phyloP scores from a whole-genome alignment of 2,329 filamentous ascomycete species.

The Trichoderma sp. region DNA sequence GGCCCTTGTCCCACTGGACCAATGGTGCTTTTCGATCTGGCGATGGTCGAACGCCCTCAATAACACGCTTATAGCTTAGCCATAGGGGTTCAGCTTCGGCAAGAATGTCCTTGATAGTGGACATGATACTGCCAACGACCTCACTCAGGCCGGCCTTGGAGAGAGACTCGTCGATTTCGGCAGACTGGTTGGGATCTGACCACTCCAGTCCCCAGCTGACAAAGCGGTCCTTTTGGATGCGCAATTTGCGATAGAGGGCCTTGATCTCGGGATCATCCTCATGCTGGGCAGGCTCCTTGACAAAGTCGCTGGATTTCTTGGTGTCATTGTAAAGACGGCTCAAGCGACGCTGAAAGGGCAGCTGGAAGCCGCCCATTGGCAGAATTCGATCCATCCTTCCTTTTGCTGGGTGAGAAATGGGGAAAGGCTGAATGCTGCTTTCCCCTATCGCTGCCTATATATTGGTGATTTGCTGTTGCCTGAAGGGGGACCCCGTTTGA shows the following conservation, averaged over 20 bases:
- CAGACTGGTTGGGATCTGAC: constrained; percentile 69
- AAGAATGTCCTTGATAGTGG: constrained; percentile 77
- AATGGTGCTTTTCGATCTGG: constrained; percentile 57
- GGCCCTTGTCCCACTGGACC: constrained; percentile 67
- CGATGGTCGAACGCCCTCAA: constrained; percentile 43
- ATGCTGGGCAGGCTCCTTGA: constrained; percentile 64
- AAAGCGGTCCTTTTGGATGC: constrained; percentile 77
- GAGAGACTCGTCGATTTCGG: constrained; percentile 69
- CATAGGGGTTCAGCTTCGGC: constrained; percentile 75
- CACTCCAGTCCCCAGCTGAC: constrained; percentile 81
- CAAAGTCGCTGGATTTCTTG: constrained; percentile 74
- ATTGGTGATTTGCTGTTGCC: constrained; percentile 21
- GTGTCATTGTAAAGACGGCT: constrained; percentile 79
- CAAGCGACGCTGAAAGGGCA: constrained; percentile 62
- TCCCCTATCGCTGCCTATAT: constrained; percentile 1
- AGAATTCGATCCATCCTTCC: constrained; percentile 52
- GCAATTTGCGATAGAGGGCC: constrained; percentile 71
- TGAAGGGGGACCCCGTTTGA: constrained; percentile 13
- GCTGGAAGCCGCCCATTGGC: constrained; percentile 53
- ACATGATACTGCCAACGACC: constrained; percentile 75
- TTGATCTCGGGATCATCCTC: constrained; percentile 69
- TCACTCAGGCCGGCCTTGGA: constrained; percentile 75
- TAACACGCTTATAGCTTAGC: constrained; percentile 56
- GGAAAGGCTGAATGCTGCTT: not conserved
- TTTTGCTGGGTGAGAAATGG: not conserved